Evolutionary conservation across 306 rosid genomes (phyloP).

Genomic region (Lithocarpus polystachyus): DNA sequence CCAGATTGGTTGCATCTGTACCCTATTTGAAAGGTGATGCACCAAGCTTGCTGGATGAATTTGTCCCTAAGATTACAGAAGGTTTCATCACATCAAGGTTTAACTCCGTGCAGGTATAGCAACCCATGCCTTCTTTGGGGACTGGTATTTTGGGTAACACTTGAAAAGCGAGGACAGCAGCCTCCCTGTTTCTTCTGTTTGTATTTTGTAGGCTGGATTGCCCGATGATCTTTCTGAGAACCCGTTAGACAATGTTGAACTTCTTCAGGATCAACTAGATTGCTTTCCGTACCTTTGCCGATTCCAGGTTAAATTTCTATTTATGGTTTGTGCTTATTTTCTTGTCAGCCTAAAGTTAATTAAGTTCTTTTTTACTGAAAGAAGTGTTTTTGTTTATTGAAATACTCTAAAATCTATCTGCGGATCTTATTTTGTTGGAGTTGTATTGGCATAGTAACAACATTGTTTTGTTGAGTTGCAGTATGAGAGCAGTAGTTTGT

Average conservation of each 20-base stretch:
- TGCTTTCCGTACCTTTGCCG: conserved; percentile 94
- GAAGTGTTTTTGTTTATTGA: background rate
- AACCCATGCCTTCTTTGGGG: conserved; percentile 24
- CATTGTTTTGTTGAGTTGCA: conserved; percentile 47
- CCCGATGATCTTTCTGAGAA: conserved; percentile 96
- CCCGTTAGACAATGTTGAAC: conserved; percentile 94
- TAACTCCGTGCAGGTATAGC: conserved; percentile 87
- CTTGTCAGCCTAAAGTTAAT: conserved; percentile 9
- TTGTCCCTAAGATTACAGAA: conserved; percentile 97
- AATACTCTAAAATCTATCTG: background rate
- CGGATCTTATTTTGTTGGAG: background rate
- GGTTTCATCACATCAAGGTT: conserved; percentile 93
- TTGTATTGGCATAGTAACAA: conserved; percentile 27
- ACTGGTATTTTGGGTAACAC: conserved; percentile 3
- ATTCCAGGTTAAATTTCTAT: conserved; percentile 66
- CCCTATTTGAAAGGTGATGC: conserved; percentile 99
- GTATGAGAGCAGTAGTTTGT: conserved; percentile 94
- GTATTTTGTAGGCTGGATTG: conserved; percentile 67
- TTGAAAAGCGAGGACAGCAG: conserved; percentile 11
- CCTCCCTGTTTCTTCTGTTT: conserved; percentile 22
- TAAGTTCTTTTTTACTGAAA: background rate
- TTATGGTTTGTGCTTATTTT: background rate
- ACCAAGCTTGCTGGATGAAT: conserved; percentile 95
- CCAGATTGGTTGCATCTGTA: conserved; percentile 97
- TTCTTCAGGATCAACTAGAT: conserved; percentile 96